Percentiles rank a stretch among this genome's conserved stretches.
phyloP scores from a whole-genome alignment of 2,329 filamentous ascomycete species.

The Diplodia scrobiculata region DNA sequence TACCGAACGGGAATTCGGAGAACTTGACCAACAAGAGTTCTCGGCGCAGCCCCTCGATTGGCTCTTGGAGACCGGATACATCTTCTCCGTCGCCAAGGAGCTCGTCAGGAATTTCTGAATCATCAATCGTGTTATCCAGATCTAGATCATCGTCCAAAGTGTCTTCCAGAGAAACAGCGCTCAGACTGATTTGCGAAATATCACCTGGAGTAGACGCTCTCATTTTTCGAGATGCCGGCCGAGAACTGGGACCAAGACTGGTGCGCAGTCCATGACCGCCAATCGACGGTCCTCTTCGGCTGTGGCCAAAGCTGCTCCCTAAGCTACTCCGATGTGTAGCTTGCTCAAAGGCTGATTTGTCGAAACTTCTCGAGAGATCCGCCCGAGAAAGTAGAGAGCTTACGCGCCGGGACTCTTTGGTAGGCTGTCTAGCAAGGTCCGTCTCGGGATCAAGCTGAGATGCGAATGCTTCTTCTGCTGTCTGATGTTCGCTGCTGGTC shows the following conservation, averaged over 20 bases:
- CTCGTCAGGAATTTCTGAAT: constrained; percentile 46
- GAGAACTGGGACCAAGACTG: constrained; percentile 52
- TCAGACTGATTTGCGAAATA: constrained; percentile 45
- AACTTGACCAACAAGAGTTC: constrained; percentile 45
- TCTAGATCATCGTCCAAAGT: constrained; percentile 45
- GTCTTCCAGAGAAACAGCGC: constrained; percentile 43
- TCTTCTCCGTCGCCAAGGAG: constrained; percentile 40
- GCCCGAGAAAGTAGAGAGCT: constrained; percentile 88
- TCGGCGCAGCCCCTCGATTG: constrained; percentile 44
- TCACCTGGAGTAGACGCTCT: constrained; percentile 60
- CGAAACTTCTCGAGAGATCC: constrained; percentile 82
- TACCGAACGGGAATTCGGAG: constrained; percentile 38
- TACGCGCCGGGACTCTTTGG: constrained; percentile 72
- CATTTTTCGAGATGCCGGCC: constrained; percentile 41
- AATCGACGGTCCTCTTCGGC: constrained; percentile 72
- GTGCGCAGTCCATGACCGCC: constrained; percentile 65
- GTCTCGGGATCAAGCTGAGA: constrained; percentile 55
- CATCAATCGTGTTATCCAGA: constrained; percentile 43
- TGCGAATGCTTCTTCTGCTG: constrained; percentile 52
- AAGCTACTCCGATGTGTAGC: constrained; percentile 52
- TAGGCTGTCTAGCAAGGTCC: constrained; percentile 54
- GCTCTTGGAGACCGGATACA: constrained; percentile 36
- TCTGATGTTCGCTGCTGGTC: constrained; percentile 40
- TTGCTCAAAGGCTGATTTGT: constrained; percentile 77
- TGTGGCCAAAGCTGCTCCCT: constrained; percentile 53